Evolutionary conservation across 495 filamentous ascomycete species (phyloP).

Genomic region (Letharia columbiana): DNA sequence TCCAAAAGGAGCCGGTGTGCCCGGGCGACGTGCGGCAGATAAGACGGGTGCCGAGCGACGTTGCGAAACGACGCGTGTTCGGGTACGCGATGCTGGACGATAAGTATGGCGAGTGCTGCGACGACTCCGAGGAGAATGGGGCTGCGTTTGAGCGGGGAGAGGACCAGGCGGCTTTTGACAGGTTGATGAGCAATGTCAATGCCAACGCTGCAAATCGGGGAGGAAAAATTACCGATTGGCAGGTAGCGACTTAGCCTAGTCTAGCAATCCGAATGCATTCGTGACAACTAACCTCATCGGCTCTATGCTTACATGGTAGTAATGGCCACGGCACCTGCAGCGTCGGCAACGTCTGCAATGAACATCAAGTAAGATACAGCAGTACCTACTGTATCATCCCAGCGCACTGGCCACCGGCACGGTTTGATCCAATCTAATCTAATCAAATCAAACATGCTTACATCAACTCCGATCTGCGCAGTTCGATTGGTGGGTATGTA

Average conservation of each 20-base stretch:
- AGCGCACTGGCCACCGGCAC: too few species aligned
- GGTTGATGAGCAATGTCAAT: not conserved
- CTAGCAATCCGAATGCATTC: too few species aligned
- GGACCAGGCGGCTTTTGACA: slow-evolving; percentile 1
- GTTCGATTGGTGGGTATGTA: too few species aligned
- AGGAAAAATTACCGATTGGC: not conserved
- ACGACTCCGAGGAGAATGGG: not conserved
- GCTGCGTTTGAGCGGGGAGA: not conserved
- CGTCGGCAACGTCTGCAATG: too few species aligned
- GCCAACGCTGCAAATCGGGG: not conserved
- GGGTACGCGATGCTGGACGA: not conserved
- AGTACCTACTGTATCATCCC: too few species aligned
- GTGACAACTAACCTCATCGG: too few species aligned
- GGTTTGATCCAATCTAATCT: too few species aligned
- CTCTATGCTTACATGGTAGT: too few species aligned
- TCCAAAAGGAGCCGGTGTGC: not conserved
- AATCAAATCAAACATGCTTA: too few species aligned
- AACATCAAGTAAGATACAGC: too few species aligned
- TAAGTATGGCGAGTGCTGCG: not conserved
- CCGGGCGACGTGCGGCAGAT: not conserved
- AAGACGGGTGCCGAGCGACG: not conserved
- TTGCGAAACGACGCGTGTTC: not conserved
- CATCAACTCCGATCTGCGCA: too few species aligned
- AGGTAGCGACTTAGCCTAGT: not conserved
- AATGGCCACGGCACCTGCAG: too few species aligned